Evolutionary conservation across 495 filamentous ascomycete species (phyloP), one percentile per base, ranked within the genome.

Genomic region (Amorphotheca resinae): DNA sequence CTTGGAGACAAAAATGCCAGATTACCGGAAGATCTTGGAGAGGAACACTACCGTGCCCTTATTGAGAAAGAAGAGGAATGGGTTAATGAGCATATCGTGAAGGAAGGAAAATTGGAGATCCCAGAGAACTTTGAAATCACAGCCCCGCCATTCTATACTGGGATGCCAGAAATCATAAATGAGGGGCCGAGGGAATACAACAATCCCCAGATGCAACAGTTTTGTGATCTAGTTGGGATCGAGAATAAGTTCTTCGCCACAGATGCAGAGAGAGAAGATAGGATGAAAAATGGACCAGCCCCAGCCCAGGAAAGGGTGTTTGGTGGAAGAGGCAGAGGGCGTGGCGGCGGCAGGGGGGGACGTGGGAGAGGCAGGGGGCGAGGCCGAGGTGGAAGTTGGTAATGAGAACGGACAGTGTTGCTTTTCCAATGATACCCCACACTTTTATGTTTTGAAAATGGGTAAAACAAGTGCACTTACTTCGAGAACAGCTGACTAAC

Each of bases 151-250:
- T 83, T 85, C 46, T 66, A 76, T 31, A 57, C 64, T 0, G 59
- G 61, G 3, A 54, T 53, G 14, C 57, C 60, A 14, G 59, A 59
- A 36, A 55, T 25, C 8, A 54, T 54, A 12, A 41, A 45, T 0
- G 50, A 68, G 33, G 69, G 73, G 55, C 85, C 87, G 1, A 55
- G 58, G 0, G 87, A 93, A 61, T 93, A 86, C 57, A 82, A 66
- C 9, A 95, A 87, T 55, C 75, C 78, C 3, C 88, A 95, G 61
- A 95, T 85, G 7, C 60, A 60, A 5, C 55, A 60, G 14, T 96
- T 91, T 59, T 95, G 91, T 57, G 66, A 76, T 40, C 57, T 95
- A 43, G 35, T 95, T 1, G 76, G 75, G 2, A 83, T 95, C 28
- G 64, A 70, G 22, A 88, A 96, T 60, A 68, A 74, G 31, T 94